Base-by-base conservation (phyloP, 2,329 filamentous ascomycete species). In the Pseudodiploospora longispora region DNA sequence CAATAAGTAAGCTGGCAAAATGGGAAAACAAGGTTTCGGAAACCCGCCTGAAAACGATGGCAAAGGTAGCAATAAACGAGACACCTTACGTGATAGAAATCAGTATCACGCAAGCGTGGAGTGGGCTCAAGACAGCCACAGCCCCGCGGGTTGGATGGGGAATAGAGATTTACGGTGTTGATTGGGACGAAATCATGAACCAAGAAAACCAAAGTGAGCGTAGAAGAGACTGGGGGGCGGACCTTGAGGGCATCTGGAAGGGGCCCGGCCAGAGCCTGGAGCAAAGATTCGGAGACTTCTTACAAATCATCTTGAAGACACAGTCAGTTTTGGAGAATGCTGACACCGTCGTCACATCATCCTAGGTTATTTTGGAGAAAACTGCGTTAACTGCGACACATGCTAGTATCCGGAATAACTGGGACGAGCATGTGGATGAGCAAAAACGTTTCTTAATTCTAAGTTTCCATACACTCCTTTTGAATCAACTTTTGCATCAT, bases 141-240 rank as follows among this genome's bases (percentile, higher is more conserved):
- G 4, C 46, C 5, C 51, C 61, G 7, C 49, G 58, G 7, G 44
- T 51, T 6, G 59, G 52, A 36, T 64, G 59, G 58, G 55, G 55
- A 1, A 44, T 66, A 19, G 58, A 63, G 31, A 40, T 66, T 10
- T 61, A 59, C 47, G 62, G 58, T 10, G 47, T 49, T 37, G 57
- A 65, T 38, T 68, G 65, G 65, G 63, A 65, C n/a, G 63, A 62
- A 39, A 57, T 53, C 33, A 52, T 65, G 31, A 64, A 64, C 38
- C 48, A 57, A 36, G 42, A 49, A 27, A 56, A 44, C 10, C 46
- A 50, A 10, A 52, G 49, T 12, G 52, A 52, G 7, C 46, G 47
- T 10, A 54, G 53, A 9, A 63, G 56, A 40, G 55, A 62, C 29
- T 64, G 59, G 58, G 63, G 60, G 7, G 42, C 52, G 19, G 50